Conservation (phyloP, 176 grass and related monocot species). For the Saccharum spontaneum region DNA sequence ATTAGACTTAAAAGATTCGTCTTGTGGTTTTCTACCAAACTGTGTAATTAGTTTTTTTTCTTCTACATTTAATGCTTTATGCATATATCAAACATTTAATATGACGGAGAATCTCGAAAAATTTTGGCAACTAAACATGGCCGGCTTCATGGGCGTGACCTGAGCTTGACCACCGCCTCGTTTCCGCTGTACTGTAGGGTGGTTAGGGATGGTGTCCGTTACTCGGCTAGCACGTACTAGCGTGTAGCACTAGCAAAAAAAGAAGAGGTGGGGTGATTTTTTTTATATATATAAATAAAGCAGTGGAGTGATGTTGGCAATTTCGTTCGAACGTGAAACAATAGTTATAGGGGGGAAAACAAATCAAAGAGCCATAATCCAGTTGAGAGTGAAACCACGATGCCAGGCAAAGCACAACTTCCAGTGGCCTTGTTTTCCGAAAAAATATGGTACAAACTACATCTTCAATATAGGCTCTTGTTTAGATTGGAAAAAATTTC, state of each 20-base stretch:
- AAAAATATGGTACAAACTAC: no score
- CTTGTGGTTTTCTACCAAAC: no score
- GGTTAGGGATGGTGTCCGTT: background rate
- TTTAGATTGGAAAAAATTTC: no score
- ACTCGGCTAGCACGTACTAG: background rate
- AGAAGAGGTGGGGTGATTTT: background rate
- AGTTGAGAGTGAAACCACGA: background rate
- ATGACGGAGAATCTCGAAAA: no score
- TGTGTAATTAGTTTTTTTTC: no score
- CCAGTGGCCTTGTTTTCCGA: background rate
- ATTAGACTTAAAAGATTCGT: no score
- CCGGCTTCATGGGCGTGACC: slow-evolving; percentile 21
- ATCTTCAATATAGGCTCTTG: no score
- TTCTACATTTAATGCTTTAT: no score
- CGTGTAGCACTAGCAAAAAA: background rate
- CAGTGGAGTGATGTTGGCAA: background rate
- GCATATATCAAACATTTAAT: no score
- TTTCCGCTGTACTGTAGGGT: background rate
- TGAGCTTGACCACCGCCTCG: slow-evolving; percentile 26
- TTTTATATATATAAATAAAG: no score
- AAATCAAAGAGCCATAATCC: background rate
- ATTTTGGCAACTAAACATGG: no score
- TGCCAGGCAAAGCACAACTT: background rate
- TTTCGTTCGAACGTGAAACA: background rate
- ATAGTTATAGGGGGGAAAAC: no score